phyloP scores from a whole-genome alignment of 2,329 filamentous ascomycete genomes.

The Venturia pyrina region DNA sequence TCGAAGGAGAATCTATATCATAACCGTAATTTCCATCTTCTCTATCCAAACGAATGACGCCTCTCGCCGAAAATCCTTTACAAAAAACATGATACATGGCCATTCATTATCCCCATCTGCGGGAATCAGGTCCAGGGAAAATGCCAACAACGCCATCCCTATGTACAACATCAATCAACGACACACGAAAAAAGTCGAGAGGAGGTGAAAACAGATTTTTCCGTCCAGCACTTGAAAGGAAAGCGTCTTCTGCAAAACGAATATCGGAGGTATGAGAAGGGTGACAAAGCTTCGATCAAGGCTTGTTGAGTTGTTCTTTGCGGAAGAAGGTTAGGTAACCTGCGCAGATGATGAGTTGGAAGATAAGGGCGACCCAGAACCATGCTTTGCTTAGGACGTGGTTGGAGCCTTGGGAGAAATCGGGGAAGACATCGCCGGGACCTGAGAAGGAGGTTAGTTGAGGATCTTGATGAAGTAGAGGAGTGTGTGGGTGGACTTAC shows the following conservation, averaged over 20 bases:
- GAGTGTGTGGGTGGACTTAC: conserved; percentile 18
- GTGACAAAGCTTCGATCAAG: conserved; percentile 20
- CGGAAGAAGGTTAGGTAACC: conserved; percentile 48
- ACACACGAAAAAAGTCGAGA: background rate
- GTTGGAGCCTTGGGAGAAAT: conserved; percentile 42
- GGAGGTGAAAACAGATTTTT: background rate
- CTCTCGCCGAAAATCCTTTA: background rate
- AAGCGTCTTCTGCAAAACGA: background rate
- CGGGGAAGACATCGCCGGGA: conserved; percentile 52
- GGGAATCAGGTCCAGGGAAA: background rate
- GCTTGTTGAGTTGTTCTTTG: conserved; percentile 49
- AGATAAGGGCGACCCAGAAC: conserved; percentile 51
- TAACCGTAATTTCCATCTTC: background rate
- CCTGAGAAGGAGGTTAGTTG: background rate
- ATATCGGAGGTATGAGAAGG: too few species aligned
- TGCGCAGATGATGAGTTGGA: conserved; percentile 49
- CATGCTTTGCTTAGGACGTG: conserved; percentile 28
- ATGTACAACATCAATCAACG: background rate
- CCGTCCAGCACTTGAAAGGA: conserved; percentile 7
- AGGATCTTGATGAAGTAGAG: background rate
- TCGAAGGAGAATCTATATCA: background rate
- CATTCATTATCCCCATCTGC: background rate
- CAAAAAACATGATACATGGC: conserved; percentile 1
- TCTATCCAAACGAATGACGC: background rate
- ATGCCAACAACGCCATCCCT: conserved; percentile 1